Conservation (phyloP, 1,284 basidiomycete species). For the Puccinia coronata region DNA sequence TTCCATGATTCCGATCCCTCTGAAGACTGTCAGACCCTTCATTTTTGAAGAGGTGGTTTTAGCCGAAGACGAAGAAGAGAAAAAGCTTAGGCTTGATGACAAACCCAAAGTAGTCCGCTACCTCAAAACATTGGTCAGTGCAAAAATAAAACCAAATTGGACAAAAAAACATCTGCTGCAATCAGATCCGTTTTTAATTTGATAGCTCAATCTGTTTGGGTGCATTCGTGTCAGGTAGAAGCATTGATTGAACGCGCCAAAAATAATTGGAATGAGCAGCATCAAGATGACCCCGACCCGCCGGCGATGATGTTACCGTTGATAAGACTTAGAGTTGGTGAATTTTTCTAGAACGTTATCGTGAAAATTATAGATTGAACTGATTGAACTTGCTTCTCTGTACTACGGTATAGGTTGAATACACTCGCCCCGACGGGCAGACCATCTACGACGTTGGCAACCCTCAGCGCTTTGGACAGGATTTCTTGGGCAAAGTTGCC, state of each 20-base stretch:
- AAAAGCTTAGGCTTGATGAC: slow-evolving; percentile 71
- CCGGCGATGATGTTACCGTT: slow-evolving; percentile 75
- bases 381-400: not conserved
- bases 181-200: slow-evolving; percentile 30
- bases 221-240: slow-evolving; percentile 66
- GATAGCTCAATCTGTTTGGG: not conserved
- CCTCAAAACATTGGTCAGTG: slow-evolving; percentile 69
- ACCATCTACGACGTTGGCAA: slow-evolving; percentile 86
- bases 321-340: slow-evolving; percentile 75
- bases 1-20: slow-evolving; percentile 75
- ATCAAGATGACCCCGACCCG: slow-evolving; percentile 64
- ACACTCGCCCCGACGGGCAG: slow-evolving; percentile 62
- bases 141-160: not conserved
- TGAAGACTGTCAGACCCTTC: slow-evolving; percentile 91
- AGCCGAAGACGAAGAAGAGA: slow-evolving; percentile 68
- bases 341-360: slow-evolving; percentile 1
- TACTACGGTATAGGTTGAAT: slow-evolving; percentile 70
- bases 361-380: not conserved
- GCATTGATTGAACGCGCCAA: slow-evolving; percentile 76
- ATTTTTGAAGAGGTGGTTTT: slow-evolving; percentile 83
- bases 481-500: slow-evolving; percentile 85
- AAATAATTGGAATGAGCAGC: slow-evolving; percentile 75
- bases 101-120: slow-evolving; percentile 78
- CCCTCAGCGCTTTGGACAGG: slow-evolving; percentile 92
- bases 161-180: not conserved